Evolutionary conservation across 169 alveolate species (phyloP).

Genomic region (Cryptosporidium baileyi): DNA sequence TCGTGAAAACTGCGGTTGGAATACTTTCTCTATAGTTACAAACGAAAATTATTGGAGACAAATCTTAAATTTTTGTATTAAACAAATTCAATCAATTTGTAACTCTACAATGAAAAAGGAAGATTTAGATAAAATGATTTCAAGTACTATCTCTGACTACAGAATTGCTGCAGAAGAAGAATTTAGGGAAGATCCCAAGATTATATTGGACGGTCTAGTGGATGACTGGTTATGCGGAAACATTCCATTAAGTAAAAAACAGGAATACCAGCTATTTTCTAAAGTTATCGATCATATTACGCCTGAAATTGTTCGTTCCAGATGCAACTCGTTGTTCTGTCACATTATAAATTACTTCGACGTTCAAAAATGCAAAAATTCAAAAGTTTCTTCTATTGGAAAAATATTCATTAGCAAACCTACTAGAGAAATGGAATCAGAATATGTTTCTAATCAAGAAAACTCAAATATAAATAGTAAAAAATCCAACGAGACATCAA

Average conservation of each 20-base stretch:
- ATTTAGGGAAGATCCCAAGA: constrained; percentile 36
- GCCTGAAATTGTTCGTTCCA: constrained; percentile 7
- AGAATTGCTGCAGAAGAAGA: constrained; percentile 48
- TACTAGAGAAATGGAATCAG: not conserved
- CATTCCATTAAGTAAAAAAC: constrained; percentile 50
- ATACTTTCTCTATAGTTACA: constrained; percentile 39
- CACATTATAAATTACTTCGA: constrained; percentile 25
- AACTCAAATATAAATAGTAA: not conserved
- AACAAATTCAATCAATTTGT: constrained; percentile 5
- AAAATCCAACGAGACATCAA: not conserved
- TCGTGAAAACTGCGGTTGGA: constrained; percentile 65
- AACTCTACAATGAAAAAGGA: not conserved
- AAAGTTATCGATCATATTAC: constrained; percentile 32
- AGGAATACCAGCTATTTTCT: constrained; percentile 61
- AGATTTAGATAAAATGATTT: constrained; percentile 25
- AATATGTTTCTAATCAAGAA: not conserved
- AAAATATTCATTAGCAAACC: constrained; percentile 45
- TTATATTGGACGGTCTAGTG: constrained; percentile 19
- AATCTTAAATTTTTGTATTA: not conserved
- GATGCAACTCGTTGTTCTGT: constrained; percentile 27
- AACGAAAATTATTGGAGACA: not conserved
- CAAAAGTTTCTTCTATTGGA: not conserved
- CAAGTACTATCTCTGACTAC: constrained; percentile 31
- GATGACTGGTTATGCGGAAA: constrained; percentile 67
- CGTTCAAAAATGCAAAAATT: not conserved